Evolutionary conservation across 768 basidiomycete species (phyloP).

Genomic region (Psilocybe tampanensis): DNA sequence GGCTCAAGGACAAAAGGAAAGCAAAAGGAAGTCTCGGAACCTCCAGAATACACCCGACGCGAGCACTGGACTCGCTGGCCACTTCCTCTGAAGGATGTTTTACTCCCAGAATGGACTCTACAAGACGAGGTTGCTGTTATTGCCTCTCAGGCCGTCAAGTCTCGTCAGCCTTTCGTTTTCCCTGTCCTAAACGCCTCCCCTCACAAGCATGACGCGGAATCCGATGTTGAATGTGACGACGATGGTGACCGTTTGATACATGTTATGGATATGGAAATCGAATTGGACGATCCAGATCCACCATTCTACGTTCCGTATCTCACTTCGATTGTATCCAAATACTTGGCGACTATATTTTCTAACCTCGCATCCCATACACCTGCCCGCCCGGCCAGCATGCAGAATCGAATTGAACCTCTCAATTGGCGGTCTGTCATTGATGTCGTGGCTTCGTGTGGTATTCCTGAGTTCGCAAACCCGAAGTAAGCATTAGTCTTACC

Average conservation of each 20-base stretch:
- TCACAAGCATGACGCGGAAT: slow-evolving; percentile 19
- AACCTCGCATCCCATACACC: slow-evolving; percentile 59
- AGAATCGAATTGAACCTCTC: slow-evolving; percentile 63
- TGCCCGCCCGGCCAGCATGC: slow-evolving; percentile 57
- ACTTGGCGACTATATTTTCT: slow-evolving; percentile 55
- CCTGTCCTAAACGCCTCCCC: slow-evolving; percentile 6
- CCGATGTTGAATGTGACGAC: slow-evolving; percentile 25
- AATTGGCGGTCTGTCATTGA: slow-evolving; percentile 68
- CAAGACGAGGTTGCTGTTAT: slow-evolving; percentile 67
- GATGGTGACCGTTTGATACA: slow-evolving; percentile 10
- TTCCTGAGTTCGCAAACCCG: slow-evolving; percentile 34
- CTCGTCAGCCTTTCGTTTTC: slow-evolving; percentile 17
- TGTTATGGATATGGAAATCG: slow-evolving; percentile 24
- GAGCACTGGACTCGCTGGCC: slow-evolving; percentile 82
- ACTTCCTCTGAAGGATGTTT: slow-evolving; percentile 59
- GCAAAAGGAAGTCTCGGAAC: slow-evolving; percentile 17
- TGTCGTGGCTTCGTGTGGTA: slow-evolving; percentile 45
- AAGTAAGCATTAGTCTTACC: slow-evolving; percentile 30
- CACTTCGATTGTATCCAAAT: slow-evolving; percentile 42
- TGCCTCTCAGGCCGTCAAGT: slow-evolving; percentile 37
- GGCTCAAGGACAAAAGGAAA: slow-evolving; percentile 18
- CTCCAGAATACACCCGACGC: slow-evolving; percentile 23
- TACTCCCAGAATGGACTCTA: slow-evolving; percentile 69
- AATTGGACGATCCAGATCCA: slow-evolving; percentile 33
- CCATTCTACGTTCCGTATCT: slow-evolving; percentile 38